Evolutionary conservation across 371 early-diverging fungal species (phyloP), one percentile per base, ranked within the genome.

Genomic region (Rozella allomycis): DNA sequence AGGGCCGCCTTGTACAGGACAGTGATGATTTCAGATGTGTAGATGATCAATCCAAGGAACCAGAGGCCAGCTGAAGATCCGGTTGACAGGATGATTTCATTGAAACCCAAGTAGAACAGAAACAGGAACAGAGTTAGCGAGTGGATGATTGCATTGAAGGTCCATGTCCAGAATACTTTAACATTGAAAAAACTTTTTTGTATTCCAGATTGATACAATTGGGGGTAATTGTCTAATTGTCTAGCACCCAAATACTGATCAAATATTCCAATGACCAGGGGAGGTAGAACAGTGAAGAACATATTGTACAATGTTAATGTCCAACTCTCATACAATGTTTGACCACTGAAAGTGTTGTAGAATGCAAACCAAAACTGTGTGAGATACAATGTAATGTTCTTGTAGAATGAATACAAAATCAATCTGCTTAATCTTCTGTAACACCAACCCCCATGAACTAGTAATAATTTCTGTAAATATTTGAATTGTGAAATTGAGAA

Each of bases 301-400:
- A 90, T 78, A 41, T 83, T 87, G 53, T 78, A 85, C 23, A 72
- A 69, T 2, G 82, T 72, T 42, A 85, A 74, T 1, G 82, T 79
- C 88, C 87, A 86, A 26, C 78, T 79, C 49, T 87, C 88, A 45
- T 84, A 87, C 19, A 87, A 50, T 6, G 85, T 82, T 40, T 79
- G 77, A 18, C 88, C 87, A 4, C 86, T 78, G 41, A 82, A 84
- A 1, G 78, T 78, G 38, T 80, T 83, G 49, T 70, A 79, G 39
- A 76, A 67, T 11, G 87, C 78, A 52, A 71, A 90, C 80, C 91
- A 93, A 37, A 96, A 83, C 59, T 97, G 97, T 33, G 91, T 94
- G 49, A 85, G 58, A 51, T 87, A 87, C 34, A 93, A 58, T 12
- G 84, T 74, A 35, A 93, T 86, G 52, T 93, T 93, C 20, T 31